Base-by-base conservation (phyloP, 2,329 filamentous ascomycete genomes). In the Fusarium ramigenum region DNA sequence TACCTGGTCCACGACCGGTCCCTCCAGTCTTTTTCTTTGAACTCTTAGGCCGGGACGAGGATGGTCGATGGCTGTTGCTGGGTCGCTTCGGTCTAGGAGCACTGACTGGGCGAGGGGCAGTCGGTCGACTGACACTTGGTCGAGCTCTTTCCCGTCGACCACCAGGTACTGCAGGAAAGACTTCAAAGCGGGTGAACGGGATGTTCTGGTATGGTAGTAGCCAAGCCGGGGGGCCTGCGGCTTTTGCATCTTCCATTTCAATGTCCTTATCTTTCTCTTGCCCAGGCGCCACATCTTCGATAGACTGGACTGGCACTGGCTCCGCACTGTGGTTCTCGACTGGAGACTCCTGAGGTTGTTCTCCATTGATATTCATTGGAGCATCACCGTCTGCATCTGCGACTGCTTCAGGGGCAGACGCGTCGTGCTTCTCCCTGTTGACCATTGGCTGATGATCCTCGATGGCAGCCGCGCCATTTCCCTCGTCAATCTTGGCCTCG, bases 131-230 rank as follows among this genome's bases (percentile, higher is more conserved):
- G 6, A 84, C 82, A 12, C 81, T 83, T 25, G 82, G 79, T 25
- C 87, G 84, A 16, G 83, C 79, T 21, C 87, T 84, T 49, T 86
- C 78, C 11, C 88, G 84, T 28, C 88, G 85, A 58, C 84, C 82
- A 4, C 82, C 82, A 16, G 83, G 84, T 14, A 93, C 83, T 0
- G 92, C 89, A 14, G 94, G 94, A 77, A 93, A 96, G 44, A 96
- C 90, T 76, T 95, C 92, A 80, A 94, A 97, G 39, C 93, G 89
- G 4, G 86, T 90, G 0, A 90, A 85, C 6, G 93, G 93, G 32
- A 96, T 92, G 53, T 84, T 81, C 19, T 83, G 83, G 77, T 91
- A 90, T 5, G 84, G 79, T 7, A 79, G 75, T 16, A 80, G 78
- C 88, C 88, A 90, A 44, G 82, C 78, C 12, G 81, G 78, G 12